Evolutionary conservation across 495 filamentous ascomycete genomes (phyloP), one percentile per base, ranked within the genome.

Genomic region (Penicillium subrubescens): DNA sequence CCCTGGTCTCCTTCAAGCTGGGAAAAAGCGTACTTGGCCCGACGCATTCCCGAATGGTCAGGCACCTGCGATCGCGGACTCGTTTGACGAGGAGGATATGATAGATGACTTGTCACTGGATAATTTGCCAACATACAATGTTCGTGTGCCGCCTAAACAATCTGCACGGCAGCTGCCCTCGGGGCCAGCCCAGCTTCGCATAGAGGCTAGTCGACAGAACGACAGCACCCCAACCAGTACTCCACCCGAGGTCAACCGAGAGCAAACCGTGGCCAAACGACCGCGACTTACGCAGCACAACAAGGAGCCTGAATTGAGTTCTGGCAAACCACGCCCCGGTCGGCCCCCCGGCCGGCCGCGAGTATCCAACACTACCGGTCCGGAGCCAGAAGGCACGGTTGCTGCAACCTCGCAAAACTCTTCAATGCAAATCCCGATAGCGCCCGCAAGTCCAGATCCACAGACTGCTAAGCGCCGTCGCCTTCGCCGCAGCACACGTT

Each of bases 11-110:
- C 67, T 81, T 2, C 77, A 78, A 61, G 73, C 70, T 35, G 72
- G 73, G 67, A 74, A 71, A 37, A 81, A 79, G 51, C 79, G 78
- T 31, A 54, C 71, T 0, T 81, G 73, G 68, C 70, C 77, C 12
- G 75, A 79, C 46, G 71, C 73, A 5, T 75, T 73, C 48, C 57
- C 70, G 0, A 67, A 37, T 50, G 71, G 71, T n/a, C 73, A 63
- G 17, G 65, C 63, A 11, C 67, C 71, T 10, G 66, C 69, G 8
- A 68, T 77, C n/a, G 69, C 75, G 3, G 77, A 81, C 59, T 79
- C 77, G 19, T 79, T 81, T 33, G 76, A 74, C 11, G 79, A 78
- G 46, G 73, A 74, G n/a, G 75, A 76, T 41, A 73, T 74, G 64
- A 62, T 73, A 8, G 75, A 73, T 44, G 75, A 78, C 50, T 59